Evolutionary conservation across 108 stramenopile species (phyloP).

Genomic region (Bacterosira constricta): DNA sequence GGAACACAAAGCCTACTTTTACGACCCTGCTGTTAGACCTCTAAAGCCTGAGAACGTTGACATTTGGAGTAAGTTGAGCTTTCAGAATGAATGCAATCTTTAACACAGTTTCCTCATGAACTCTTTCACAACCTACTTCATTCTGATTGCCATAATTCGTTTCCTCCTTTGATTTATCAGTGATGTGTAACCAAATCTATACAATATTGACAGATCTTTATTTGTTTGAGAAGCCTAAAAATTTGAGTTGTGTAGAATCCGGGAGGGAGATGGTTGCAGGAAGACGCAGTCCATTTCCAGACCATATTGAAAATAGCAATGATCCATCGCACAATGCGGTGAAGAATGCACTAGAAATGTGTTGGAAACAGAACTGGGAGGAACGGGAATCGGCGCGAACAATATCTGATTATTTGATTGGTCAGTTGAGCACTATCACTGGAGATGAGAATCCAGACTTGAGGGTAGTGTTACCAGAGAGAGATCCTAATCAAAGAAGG

Average conservation of each 20-base stretch:
- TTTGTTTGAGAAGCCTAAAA: slow-evolving; percentile 31
- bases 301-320: slow-evolving; percentile 27
- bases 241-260: slow-evolving; percentile 7
- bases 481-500: slow-evolving; percentile 25
- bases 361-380: slow-evolving; percentile 35
- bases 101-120: too few species aligned
- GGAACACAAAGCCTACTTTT: neutral
- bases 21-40: slow-evolving; percentile 5
- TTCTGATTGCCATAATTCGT: too few species aligned
- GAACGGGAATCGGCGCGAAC: slow-evolving; percentile 30
- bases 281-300: slow-evolving; percentile 26
- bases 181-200: slow-evolving; percentile 43
- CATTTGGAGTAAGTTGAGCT: too few species aligned
- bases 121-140: too few species aligned
- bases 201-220: slow-evolving; percentile 36
- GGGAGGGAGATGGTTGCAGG: slow-evolving; percentile 22
- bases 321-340: slow-evolving; percentile 37
- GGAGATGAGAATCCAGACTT: slow-evolving; percentile 37
- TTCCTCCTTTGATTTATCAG: too few species aligned
- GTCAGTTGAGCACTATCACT: slow-evolving; percentile 20
- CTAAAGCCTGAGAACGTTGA: slow-evolving; percentile 28
- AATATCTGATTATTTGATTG: slow-evolving; percentile 34
- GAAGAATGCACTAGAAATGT: slow-evolving; percentile 44
- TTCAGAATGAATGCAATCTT: too few species aligned
- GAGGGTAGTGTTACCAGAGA: slow-evolving; percentile 33